Conservation (phyloP, 257 asterid species). For the Solanum boliviense region DNA sequence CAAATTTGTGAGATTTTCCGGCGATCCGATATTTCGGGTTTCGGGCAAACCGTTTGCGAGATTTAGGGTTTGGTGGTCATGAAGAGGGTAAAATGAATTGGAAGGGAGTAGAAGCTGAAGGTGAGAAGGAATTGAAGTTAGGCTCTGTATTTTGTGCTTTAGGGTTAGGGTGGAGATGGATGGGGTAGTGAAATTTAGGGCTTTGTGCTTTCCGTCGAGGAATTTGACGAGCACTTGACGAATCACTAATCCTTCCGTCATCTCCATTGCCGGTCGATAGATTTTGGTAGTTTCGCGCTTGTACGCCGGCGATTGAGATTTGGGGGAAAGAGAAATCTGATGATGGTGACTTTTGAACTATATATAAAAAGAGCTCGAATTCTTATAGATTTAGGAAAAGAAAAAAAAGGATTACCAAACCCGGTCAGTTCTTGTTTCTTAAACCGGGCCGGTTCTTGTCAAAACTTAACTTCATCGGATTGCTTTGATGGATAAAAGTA, state of each 20-base stretch:
- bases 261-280: not conserved
- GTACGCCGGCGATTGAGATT: not conserved
- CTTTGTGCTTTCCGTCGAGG: constrained; percentile 60
- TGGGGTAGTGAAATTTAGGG: constrained; percentile 41
- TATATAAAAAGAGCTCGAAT: not conserved
- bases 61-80: constrained; percentile 20
- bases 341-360: fast-evolving
- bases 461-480: too few relatives aligned
- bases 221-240: constrained; percentile 54
- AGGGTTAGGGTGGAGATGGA: constrained; percentile 33
- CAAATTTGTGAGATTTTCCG: not conserved
- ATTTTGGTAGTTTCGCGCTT: not conserved
- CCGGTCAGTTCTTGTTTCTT: not conserved
- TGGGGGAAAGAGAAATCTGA: not conserved
- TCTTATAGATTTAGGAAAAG: not conserved
- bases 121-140: constrained; percentile 49
- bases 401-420: not conserved
- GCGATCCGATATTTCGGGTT: not conserved
- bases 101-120: constrained; percentile 40
- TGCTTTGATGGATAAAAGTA: too few relatives aligned
- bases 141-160: constrained; percentile 41
- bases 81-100: constrained; percentile 20
- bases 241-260: not conserved
- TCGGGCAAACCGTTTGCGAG: not conserved
- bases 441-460: too few relatives aligned